A percentile compares a stretch with the other conserved stretches of the same genome.
Evolutionary conservation across 768 basidiomycete genomes (phyloP).

Genomic region (Ramaria sp.): DNA sequence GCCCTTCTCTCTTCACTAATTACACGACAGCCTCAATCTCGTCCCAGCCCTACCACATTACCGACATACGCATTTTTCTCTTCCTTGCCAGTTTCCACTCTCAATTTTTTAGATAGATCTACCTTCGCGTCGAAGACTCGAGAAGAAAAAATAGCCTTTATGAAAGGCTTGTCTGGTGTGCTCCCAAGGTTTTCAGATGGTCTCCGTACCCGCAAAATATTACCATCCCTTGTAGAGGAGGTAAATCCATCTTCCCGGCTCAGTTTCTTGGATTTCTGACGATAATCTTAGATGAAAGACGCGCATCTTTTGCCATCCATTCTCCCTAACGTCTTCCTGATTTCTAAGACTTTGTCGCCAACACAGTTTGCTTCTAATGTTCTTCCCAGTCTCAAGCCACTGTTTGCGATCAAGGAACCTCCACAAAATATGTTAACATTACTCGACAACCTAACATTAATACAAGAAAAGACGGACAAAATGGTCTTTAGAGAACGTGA

Average conservation of each 20-base stretch:
- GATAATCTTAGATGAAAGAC: conserved; percentile 71
- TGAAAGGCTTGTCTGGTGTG: conserved; percentile 79
- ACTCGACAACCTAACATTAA: conserved; percentile 75
- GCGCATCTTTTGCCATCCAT: conserved; percentile 87
- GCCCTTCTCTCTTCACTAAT: conserved; percentile 73
- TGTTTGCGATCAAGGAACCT: conserved; percentile 87
- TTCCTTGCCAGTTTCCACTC: conserved; percentile 87
- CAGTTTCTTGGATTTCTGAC: background rate
- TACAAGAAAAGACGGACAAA: conserved; percentile 86
- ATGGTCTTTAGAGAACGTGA: conserved; percentile 78
- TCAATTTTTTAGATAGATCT: conserved; percentile 92
- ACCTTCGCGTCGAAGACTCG: conserved; percentile 89
- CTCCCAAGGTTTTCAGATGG: conserved; percentile 82
- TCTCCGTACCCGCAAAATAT: conserved; percentile 74
- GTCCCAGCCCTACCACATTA: conserved; percentile 72
- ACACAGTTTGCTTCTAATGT: conserved; percentile 74
- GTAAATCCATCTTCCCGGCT: conserved; percentile 28
- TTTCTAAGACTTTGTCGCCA: conserved; percentile 66
- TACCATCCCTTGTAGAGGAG: conserved; percentile 90
- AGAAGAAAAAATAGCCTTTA: conserved; percentile 94
- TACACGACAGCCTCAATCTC: conserved; percentile 59
- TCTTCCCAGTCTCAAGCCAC: conserved; percentile 77
- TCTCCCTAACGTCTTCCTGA: conserved; percentile 89
- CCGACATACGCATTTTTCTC: conserved; percentile 89
- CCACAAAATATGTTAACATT: conserved; percentile 96